phyloP scores from a whole-genome alignment of 345 rosid genomes.

The Melaleuca quinquenervia region DNA sequence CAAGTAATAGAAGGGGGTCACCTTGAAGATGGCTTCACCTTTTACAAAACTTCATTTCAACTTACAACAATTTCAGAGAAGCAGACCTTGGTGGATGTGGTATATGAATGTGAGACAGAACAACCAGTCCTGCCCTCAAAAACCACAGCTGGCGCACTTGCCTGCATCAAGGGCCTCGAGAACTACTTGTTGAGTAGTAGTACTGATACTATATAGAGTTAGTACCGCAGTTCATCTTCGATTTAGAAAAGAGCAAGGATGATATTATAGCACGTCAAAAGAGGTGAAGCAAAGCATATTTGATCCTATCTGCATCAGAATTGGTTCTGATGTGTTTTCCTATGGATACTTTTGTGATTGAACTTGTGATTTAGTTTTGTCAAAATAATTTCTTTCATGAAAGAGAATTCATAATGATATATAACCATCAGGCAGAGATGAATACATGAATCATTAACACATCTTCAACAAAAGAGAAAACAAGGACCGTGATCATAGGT shows the following conservation, averaged over 20 bases:
- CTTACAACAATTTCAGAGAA: slow-evolving; percentile 9
- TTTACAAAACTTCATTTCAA: slow-evolving; percentile 14
- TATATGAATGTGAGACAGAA: slow-evolving; percentile 9
- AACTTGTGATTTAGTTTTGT: not conserved
- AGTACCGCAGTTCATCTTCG: not conserved
- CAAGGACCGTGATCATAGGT: not conserved
- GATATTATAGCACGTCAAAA: not conserved
- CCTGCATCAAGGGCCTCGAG: slow-evolving; percentile 10
- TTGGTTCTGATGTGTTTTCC: not conserved
- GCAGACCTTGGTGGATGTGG: slow-evolving; percentile 10
- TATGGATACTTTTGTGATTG: not conserved
- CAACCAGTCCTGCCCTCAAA: slow-evolving; percentile 3
- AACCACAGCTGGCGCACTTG: slow-evolving; percentile 1
- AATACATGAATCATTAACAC: not conserved
- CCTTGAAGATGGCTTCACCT: slow-evolving; percentile 19
- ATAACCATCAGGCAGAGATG: not conserved
- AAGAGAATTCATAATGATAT: not conserved
- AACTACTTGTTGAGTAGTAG: not conserved
- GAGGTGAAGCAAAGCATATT: not conserved
- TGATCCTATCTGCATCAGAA: not conserved
- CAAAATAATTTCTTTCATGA: not conserved
- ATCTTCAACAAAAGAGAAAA: not conserved
- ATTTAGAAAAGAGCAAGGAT: not conserved
- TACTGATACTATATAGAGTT: not conserved
- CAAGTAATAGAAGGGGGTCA: slow-evolving; percentile 29